These are phyloP conservation scores for Sisymbrium irio DNA, from an alignment of 345 rosid species.

Conservation along the genomic window DNA sequence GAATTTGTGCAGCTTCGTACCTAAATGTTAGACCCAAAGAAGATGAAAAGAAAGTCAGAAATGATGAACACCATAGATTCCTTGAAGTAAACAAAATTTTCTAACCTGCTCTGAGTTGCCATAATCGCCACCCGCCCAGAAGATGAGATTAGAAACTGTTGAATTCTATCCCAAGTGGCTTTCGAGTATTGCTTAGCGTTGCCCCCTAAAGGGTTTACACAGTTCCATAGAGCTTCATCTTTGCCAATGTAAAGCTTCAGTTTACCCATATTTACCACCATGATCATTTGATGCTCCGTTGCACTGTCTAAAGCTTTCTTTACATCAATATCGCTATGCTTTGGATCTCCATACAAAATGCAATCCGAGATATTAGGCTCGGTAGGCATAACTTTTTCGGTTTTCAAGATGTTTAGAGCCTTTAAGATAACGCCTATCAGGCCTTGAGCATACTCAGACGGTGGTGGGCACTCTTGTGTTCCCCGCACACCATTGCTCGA, in stretches of 20 bases:
- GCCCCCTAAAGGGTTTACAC: constrained; percentile 69
- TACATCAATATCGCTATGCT: constrained; percentile 56
- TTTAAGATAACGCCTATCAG: constrained; percentile 75
- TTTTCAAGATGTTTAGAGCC: constrained; percentile 70
- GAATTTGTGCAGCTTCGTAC: constrained; percentile 71
- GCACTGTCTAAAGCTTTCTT: constrained; percentile 73
- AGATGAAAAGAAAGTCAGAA: background rate
- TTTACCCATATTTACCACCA: constrained; percentile 48
- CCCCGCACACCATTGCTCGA: constrained; percentile 47
- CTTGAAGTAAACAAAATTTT: background rate
- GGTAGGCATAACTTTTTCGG: constrained; percentile 67
- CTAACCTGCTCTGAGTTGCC: constrained; percentile 75
- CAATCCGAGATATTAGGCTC: constrained; percentile 73
- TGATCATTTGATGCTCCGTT: constrained; percentile 59
- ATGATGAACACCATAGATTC: background rate
- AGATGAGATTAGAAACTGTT: constrained; percentile 54
- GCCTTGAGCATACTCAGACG: constrained; percentile 73
- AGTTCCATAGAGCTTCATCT: constrained; percentile 69
- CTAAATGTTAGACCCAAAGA: constrained; percentile 36
- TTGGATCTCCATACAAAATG: constrained; percentile 67
- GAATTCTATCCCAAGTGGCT: constrained; percentile 63
- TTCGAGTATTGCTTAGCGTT: constrained; percentile 51
- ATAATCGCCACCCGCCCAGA: constrained; percentile 49
- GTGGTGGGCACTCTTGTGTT: constrained; percentile 51
- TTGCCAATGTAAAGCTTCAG: constrained; percentile 64